Base-by-base conservation (phyloP, 768 basidiomycete genomes). In the Phanerochaete sordida region DNA sequence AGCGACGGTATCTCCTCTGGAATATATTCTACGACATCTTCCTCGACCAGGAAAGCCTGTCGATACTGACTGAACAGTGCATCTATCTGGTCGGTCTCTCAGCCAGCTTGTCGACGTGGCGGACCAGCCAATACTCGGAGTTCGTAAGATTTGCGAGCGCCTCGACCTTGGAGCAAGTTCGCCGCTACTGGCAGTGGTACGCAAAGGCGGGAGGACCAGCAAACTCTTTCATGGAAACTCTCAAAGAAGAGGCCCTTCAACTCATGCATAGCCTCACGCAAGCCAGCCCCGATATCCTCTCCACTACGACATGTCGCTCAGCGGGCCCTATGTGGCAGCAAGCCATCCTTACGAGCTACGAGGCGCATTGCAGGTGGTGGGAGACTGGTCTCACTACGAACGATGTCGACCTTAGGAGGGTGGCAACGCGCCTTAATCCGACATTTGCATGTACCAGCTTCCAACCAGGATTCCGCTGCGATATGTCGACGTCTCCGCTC, bases 1-100 rank as follows among this genome's bases (percentile, higher is more conserved):
- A 27, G 11, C 24, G 30, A 7, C 3, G 7, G 19, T 15, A 54
- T 23, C 65, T 60, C 2, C 64, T 75, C 15, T 84, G 79, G 79
- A 74, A 78, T 54, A 74, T 80, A 2, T 84, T 80, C 68, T 82
- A 76, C 59, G 78, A 84, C 61, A 66, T 82, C 43, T 79, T 74
- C 58, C 60, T 84, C 15, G 77, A 82, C 68, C 61, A 77, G 24
- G 37, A 44, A 2, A 68, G 77, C 0, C 64, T 74, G 11, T 53
- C 67, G 0, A 45, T 72, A n/a, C 58, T 84, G 21, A 52, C 72
- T 2, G 50, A 61, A 0, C 82, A 83, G 35, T 81, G 77, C 61
- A 62, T 60, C 8, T 75, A 72, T 56, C 75, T 83, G 19, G 48
- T 76, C 15, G 64, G 69, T 4, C 58, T 73, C 2, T 74, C 79